Base-by-base conservation (phyloP, 345 rosid genomes). In the Salix arbutifolia region DNA sequence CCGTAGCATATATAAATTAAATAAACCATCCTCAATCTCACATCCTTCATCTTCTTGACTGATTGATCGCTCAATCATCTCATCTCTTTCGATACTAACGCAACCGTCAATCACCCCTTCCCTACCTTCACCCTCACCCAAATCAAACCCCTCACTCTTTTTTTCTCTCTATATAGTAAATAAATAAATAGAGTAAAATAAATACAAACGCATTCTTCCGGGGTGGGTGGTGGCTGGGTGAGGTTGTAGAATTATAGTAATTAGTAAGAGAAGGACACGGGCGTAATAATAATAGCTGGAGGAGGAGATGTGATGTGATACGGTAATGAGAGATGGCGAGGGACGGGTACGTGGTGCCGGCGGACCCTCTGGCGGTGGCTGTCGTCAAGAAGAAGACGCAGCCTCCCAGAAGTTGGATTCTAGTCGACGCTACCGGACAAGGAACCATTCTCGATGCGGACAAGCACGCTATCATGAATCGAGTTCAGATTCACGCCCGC, bases 401-500 rank as follows among this genome's bases (percentile, higher is more conserved):
- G 74, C 67, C 93, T 48, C 77, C 94, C 8, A 76, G 91, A 82
- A 92, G 88, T 81, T 96, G 99, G 99, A 83, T 84, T 12, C 71
- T 84, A 21, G 76, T 96, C 40, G 88, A 90, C 74, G 71, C 85
- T 70, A 61, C 79, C 18, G 99, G 98, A 6, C 76, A 84, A 35
- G 80, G 90, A 33, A 80, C 84, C 58, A 70, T 85, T 40, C 85
- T 88, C 21, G 97, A 92, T 74, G 87, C 83, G 23, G 99, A 96
- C 79, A 96, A 94, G 76, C 90, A 92, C 67, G 88, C 88, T 5
- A 93, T 96, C 86, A 94, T 96, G 99, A 94, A 92, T 83, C 94
- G 94, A 62, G 97, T 88, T 60, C 92, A 92, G 85, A 94, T 96
- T 84, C 99, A 94, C 86, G 99, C 99, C 4, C 99, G 98, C 37